phyloP scores from a whole-genome alignment of 805 yeast species.

The Sporopachydermia quercuum region DNA sequence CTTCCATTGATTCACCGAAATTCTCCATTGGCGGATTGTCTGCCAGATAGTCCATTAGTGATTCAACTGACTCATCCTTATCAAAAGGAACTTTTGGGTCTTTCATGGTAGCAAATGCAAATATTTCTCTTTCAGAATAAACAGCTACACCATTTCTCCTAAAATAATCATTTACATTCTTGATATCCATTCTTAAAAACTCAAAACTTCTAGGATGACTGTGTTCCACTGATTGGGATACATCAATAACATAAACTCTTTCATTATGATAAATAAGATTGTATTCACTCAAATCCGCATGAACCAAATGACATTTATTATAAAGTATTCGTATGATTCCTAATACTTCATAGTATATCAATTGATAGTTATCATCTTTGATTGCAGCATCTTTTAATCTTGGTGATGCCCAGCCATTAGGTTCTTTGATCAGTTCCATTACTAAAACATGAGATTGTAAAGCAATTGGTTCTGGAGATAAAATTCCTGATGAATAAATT shows the following conservation, averaged over 20 bases:
- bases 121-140: slow-evolving; percentile 69
- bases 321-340: slow-evolving; percentile 78
- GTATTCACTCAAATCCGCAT: slow-evolving; percentile 94
- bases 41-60: slow-evolving; percentile 18
- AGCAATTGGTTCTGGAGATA: slow-evolving; percentile 89
- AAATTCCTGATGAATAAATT: slow-evolving; percentile 60
- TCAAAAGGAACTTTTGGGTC: slow-evolving; percentile 20
- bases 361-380: slow-evolving; percentile 43
- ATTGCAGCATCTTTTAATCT: slow-evolving; percentile 74
- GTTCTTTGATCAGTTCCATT: slow-evolving; percentile 80
- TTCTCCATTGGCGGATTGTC: slow-evolving; percentile 22
- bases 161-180: slow-evolving; percentile 85
- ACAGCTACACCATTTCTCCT: slow-evolving; percentile 57
- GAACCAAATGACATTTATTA: slow-evolving; percentile 80
- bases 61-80: slow-evolving; percentile 21
- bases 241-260: slow-evolving; percentile 79
- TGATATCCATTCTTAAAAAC: slow-evolving; percentile 93
- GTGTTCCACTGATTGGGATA: slow-evolving; percentile 94
- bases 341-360: slow-evolving; percentile 63
- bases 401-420: slow-evolving; percentile 79
- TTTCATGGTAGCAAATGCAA: slow-evolving; percentile 51
- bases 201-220: slow-evolving; percentile 96
- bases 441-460: slow-evolving; percentile 81
- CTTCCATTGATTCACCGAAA: slow-evolving; percentile 32
- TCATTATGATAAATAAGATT: slow-evolving; percentile 71